Evolutionary conservation across 164 flowering plant genomes (phyloP).

Genomic region (Aristolochia californica): DNA sequence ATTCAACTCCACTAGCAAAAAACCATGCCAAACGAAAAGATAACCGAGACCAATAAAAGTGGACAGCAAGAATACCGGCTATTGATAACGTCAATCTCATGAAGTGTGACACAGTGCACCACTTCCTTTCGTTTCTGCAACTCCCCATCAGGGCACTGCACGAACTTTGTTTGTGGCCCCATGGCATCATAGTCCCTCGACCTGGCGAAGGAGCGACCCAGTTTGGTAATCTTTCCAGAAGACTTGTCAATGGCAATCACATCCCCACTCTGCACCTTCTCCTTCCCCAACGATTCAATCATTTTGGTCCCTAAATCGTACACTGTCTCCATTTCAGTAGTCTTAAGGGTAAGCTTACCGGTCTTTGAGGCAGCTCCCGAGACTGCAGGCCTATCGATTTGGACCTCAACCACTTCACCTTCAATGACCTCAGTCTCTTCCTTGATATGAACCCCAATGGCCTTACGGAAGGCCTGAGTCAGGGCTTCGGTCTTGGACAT

Average conservation of each 20-base stretch:
- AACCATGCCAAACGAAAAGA: not conserved
- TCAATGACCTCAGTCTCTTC: conserved; percentile 88
- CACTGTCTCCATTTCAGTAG: conserved; percentile 96
- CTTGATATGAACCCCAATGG: conserved; percentile 86
- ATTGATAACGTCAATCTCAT: conserved; percentile 95
- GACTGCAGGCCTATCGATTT: conserved; percentile 75
- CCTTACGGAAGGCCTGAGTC: conserved; percentile 67
- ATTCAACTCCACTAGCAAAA: no score
- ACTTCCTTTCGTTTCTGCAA: conserved; percentile 98
- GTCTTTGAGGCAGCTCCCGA: conserved; percentile 77
- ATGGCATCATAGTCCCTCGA: conserved; percentile 87
- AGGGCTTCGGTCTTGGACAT: conserved; percentile 90
- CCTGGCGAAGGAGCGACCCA: conserved; percentile 82
- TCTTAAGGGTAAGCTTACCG: conserved; percentile 81
- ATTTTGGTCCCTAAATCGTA: conserved; percentile 89
- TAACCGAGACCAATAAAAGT: not conserved
- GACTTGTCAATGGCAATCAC: conserved; percentile 88
- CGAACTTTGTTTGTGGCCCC: conserved; percentile 86
- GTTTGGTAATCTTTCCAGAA: conserved; percentile 81
- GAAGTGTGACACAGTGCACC: conserved; percentile 89
- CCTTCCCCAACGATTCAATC: conserved; percentile 86
- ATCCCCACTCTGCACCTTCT: conserved; percentile 98
- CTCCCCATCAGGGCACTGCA: conserved; percentile 98
- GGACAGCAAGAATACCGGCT: conserved; percentile 45
- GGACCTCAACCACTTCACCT: conserved; percentile 85